These are phyloP conservation scores for Austroboletus olivaceoglutinosus DNA, from an alignment of 1,284 basidiomycete genomes.

Conservation along the genomic window DNA sequence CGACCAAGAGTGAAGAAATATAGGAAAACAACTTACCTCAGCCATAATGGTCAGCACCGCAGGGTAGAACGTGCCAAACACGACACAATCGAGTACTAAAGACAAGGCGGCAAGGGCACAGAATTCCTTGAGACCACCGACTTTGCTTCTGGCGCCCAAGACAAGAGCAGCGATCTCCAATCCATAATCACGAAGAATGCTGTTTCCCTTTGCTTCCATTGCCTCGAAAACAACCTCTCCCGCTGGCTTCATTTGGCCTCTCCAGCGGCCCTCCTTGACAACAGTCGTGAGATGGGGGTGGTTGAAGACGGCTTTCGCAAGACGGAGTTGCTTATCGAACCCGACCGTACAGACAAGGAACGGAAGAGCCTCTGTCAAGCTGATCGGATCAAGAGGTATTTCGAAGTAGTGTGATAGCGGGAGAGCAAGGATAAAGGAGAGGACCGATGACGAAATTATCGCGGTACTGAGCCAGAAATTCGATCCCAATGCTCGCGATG, in stretches of 20 bases:
- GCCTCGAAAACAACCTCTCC: slow-evolving; percentile 84
- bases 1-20: slow-evolving; percentile 17
- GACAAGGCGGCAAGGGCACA: slow-evolving; percentile 91
- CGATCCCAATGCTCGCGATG: slow-evolving; percentile 83
- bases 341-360: slow-evolving; percentile 98
- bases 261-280: slow-evolving; percentile 43
- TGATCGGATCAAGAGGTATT: slow-evolving; percentile 91
- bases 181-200: slow-evolving; percentile 90
- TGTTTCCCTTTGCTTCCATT: slow-evolving; percentile 74
- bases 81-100: slow-evolving; percentile 82
- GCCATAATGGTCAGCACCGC: slow-evolving; percentile 92
- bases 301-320: slow-evolving; percentile 88
- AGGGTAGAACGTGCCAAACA: slow-evolving; percentile 89
- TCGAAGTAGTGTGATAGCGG: slow-evolving; percentile 80
- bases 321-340: slow-evolving; percentile 94
- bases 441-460: slow-evolving; percentile 81
- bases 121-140: slow-evolving; percentile 91
- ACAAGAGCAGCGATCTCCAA: slow-evolving; percentile 89
- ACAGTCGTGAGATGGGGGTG: slow-evolving; percentile 73
- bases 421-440: slow-evolving; percentile 86
- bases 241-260: slow-evolving; percentile 67
- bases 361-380: slow-evolving; percentile 91
- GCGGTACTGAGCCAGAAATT: slow-evolving; percentile 88
- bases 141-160: slow-evolving; percentile 84
- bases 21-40: slow-evolving; percentile 58